Evolutionary conservation across 352 stramenopile species (phyloP).

Genomic region (Bremia lactucae): DNA sequence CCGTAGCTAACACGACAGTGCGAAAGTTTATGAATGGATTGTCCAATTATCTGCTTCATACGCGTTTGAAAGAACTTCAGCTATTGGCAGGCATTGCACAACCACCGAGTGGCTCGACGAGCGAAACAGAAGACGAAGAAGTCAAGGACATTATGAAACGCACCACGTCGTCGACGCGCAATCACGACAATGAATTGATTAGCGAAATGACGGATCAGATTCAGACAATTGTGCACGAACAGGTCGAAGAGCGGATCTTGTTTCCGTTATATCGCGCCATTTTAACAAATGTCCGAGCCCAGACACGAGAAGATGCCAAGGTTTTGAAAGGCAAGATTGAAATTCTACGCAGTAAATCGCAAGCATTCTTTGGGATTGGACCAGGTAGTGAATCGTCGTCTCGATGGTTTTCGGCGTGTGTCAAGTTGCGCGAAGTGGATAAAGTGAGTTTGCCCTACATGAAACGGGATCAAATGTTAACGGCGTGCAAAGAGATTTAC

Average conservation of each 20-base stretch:
- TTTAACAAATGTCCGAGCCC: constrained; percentile 45
- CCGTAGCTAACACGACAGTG: constrained; percentile 39
- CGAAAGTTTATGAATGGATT: constrained; percentile 71
- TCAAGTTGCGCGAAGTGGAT: constrained; percentile 65
- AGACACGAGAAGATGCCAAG: constrained; percentile 58
- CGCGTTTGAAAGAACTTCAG: constrained; percentile 64
- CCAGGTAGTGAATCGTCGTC: constrained; percentile 47
- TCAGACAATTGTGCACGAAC: constrained; percentile 60
- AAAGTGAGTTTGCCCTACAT: constrained; percentile 71
- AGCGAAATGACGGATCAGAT: constrained; percentile 55
- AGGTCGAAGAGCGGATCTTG: constrained; percentile 81
- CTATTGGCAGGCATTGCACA: constrained; percentile 42
- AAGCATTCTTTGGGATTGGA: constrained; percentile 80
- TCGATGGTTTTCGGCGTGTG: constrained; percentile 46
- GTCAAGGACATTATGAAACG: constrained; percentile 8
- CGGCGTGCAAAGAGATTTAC: constrained; percentile 80
- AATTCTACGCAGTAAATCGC: constrained; percentile 61
- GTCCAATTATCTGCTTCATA: constrained; percentile 74
- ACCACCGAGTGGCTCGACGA: constrained; percentile 15
- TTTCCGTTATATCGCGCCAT: constrained; percentile 66
- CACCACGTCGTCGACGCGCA: background rate
- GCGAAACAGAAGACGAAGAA: constrained; percentile 23
- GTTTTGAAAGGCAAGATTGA: constrained; percentile 72
- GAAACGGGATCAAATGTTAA: constrained; percentile 68
- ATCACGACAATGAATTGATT: constrained; percentile 18